Evolutionary conservation across 2,329 filamentous ascomycete genomes (phyloP).

Genomic region (Drechslerella stenobrocha): DNA sequence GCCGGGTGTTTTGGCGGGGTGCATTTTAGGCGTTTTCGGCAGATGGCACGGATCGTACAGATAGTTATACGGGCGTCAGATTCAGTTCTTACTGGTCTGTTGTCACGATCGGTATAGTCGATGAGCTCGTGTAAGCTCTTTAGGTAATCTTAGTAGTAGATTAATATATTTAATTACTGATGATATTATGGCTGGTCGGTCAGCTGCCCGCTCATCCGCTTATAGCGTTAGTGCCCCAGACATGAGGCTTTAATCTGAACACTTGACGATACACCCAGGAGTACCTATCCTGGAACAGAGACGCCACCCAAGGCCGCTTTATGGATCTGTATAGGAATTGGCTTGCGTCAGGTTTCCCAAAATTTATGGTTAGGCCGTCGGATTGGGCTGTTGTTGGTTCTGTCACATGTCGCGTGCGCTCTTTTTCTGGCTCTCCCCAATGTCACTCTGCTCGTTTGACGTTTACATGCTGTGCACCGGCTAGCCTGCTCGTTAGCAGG

Average conservation of each 20-base stretch:
- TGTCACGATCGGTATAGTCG: not conserved
- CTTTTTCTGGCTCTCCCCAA: slow-evolving; percentile 10
- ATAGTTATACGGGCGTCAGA: not conserved
- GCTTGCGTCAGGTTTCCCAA: not conserved
- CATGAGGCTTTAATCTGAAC: slow-evolving; percentile 23
- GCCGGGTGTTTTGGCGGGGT: not conserved
- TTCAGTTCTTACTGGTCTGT: not conserved
- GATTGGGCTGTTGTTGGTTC: not conserved
- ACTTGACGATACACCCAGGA: too few species aligned
- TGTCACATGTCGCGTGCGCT: slow-evolving; percentile 46
- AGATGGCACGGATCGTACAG: too few species aligned
- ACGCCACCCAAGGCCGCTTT: too few species aligned
- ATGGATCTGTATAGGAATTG: too few species aligned
- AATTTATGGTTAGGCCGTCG: not conserved
- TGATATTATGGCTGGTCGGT: not conserved
- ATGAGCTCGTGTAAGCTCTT: not conserved
- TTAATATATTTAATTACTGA: not conserved
- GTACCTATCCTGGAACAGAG: too few species aligned
- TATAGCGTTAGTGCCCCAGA: slow-evolving; percentile 1
- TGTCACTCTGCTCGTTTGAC: not conserved
- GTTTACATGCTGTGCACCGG: not conserved
- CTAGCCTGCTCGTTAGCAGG: too few species aligned
- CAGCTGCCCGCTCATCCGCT: not conserved
- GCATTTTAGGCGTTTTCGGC: not conserved
- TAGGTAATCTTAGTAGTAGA: not conserved